Base-by-base conservation (phyloP, 768 basidiomycete species). In the Hydnum rufescens region DNA sequence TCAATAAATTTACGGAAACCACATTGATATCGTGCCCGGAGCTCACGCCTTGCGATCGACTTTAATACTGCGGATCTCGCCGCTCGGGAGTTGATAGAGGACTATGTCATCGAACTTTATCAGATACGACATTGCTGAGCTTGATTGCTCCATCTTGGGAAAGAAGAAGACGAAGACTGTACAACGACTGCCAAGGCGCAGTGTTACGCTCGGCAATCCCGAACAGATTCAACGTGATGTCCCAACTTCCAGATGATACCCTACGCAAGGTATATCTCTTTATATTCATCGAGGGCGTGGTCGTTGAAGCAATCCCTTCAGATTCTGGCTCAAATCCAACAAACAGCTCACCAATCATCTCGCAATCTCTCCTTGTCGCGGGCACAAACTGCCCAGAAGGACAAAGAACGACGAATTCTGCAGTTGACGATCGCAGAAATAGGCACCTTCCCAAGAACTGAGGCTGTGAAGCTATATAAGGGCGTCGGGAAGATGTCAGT, bases 401-500 rank as follows among this genome's bases (percentile, higher is more conserved):
- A 95, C 54, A 76, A 88, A 51, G 92, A 96, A 64, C 75, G 83
- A 28, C 77, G 83, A 55, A 89, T 93, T 50, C 70, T 93, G 16
- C 84, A 90, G 65, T 71, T 96, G 22, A 95, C 92, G 0, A 81
- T 82, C 52, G 74, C 80, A 57, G 89, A 96, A 64, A 77, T 96
- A 56, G 70, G 69, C 30, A 68, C 71, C 32, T 74, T 90, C 49
- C 55, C 55, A 2, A n/a, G 29, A 5, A 30, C 8, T 57, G 75
- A 75, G 26, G 73, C 82, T 55, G 79, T 83, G 8, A 86, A 82
- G 60, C 68, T 95, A 59, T 96, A 92, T 68, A 89, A 83, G 61
- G 92, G 92, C 46, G 85, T 96, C 43, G 92, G 92, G 30, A 96
- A 96, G 67, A 93, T 93, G 92, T 92, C 57, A 56, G 76, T 61